phyloP scores from a whole-genome alignment of 1,139 yeast species.

The Insectozyma bohioensis region DNA sequence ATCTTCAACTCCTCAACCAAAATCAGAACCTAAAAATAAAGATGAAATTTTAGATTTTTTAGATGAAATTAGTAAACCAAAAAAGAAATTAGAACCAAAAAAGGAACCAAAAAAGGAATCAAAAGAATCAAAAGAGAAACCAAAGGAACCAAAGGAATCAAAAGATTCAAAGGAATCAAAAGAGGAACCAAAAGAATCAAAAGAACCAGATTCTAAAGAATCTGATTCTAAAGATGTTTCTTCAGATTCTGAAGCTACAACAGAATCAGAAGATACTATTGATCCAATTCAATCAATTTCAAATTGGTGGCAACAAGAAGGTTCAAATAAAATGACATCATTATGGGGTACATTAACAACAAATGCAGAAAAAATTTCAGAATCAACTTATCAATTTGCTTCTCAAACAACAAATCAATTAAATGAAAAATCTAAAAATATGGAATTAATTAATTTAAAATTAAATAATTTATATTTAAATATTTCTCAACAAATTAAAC shows the following conservation, averaged over 20 bases:
- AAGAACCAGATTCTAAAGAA: not conserved
- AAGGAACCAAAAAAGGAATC: slow-evolving; percentile 28
- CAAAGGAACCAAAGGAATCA: not conserved
- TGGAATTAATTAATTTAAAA: slow-evolving; percentile 28
- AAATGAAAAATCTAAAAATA: slow-evolving; percentile 39
- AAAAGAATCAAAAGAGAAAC: slow-evolving; percentile 2
- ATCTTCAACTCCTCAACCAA: slow-evolving; percentile 34
- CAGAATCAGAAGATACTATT: slow-evolving; percentile 19
- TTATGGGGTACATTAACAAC: slow-evolving; percentile 61
- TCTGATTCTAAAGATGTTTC: not conserved
- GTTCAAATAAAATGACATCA: slow-evolving; percentile 71
- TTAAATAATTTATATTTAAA: slow-evolving; percentile 38
- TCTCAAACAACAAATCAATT: slow-evolving; percentile 43
- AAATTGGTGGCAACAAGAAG: slow-evolving; percentile 80
- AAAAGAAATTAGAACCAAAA: slow-evolving; percentile 22
- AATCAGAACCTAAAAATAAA: slow-evolving; percentile 8
- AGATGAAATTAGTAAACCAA: slow-evolving; percentile 70
- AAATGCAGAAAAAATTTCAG: slow-evolving; percentile 43
- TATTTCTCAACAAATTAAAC: slow-evolving; percentile 43
- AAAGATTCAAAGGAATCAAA: not conserved
- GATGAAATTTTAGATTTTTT: slow-evolving; percentile 84
- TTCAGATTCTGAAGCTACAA: no score
- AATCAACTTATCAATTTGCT: slow-evolving; percentile 45
- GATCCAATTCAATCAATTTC: slow-evolving; percentile 74
- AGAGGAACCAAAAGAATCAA: not conserved